These are phyloP conservation scores for Acanthamoeba healyi DNA, from an alignment of 208 protist genomes.

Conservation along the genomic window DNA sequence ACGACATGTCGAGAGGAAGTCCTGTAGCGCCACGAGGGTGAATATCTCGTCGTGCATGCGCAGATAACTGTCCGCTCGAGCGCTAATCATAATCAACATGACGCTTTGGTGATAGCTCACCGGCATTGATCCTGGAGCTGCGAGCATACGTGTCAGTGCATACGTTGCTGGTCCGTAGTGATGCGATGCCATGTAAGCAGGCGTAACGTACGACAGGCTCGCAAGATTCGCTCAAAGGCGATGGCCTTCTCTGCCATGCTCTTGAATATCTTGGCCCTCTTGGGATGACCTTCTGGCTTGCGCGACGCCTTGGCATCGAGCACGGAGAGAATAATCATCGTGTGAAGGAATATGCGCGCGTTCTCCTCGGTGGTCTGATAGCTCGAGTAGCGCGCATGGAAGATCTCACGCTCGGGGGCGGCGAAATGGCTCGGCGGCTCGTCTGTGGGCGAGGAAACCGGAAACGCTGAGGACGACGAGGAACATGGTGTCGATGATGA, in stretches of 20 bases:
- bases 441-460: background rate
- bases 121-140: background rate
- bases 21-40: conserved; percentile 5
- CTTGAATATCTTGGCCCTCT: background rate
- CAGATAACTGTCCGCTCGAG: background rate
- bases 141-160: background rate
- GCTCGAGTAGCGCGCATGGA: conserved; percentile 1
- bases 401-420: background rate
- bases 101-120: background rate
- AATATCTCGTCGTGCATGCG: conserved; percentile 21
- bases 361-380: background rate
- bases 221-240: background rate
- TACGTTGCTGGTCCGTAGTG: too few species aligned
- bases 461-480: background rate
- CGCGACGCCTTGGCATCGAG: conserved; percentile 16
- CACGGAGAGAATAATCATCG: conserved; percentile 29
- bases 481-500: background rate
- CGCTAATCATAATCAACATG: conserved; percentile 2
- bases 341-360: background rate
- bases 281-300: background rate
- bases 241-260: background rate
- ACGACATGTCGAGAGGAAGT: background rate
- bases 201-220: background rate
- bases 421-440: background rate
- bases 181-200: too few species aligned